Percentiles rank a stretch among this genome's conserved stretches.
Conservation (phyloP, 257 asterid genomes). For the Lavandula angustifolia region DNA sequence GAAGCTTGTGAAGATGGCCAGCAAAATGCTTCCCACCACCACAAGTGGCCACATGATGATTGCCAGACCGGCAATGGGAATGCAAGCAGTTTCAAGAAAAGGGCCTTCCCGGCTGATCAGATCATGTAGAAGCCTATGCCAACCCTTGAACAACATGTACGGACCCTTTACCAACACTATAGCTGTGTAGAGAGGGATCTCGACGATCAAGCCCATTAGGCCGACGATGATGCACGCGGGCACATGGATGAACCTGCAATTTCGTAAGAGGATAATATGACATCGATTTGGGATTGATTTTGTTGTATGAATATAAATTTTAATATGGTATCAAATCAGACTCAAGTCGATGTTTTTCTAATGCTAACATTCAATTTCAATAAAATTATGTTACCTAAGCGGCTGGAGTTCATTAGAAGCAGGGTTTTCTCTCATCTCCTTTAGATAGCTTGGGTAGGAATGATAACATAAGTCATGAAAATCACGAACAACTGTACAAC, state of each 20-base stretch:
- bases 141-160: constrained; percentile 85
- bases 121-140: constrained; percentile 87
- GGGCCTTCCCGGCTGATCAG: constrained; percentile 94
- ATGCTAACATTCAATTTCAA: neutral
- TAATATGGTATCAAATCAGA: too few relatives aligned
- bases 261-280: constrained; percentile 10
- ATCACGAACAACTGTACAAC: constrained; percentile 88
- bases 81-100: constrained; percentile 89
- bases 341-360: too few relatives aligned
- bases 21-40: constrained; percentile 72
- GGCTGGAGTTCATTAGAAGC: constrained; percentile 54
- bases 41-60: constrained; percentile 94
- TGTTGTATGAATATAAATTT: too few relatives aligned
- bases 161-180: constrained; percentile 87
- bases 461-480: constrained; percentile 84
- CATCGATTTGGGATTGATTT: too few relatives aligned
- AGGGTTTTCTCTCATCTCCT: constrained; percentile 65
- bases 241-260: constrained; percentile 70
- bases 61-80: constrained; percentile 88
- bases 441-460: constrained; percentile 66
- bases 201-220: constrained; percentile 72
- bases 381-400: constrained; percentile 56
- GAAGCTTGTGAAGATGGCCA: constrained; percentile 72
- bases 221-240: constrained; percentile 88
- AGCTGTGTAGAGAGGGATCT: constrained; percentile 79